These are phyloP conservation scores for Neckera pumila DNA, from an alignment of 225 moss, liverwort and hornwort genomes.

Conservation along the genomic window DNA sequence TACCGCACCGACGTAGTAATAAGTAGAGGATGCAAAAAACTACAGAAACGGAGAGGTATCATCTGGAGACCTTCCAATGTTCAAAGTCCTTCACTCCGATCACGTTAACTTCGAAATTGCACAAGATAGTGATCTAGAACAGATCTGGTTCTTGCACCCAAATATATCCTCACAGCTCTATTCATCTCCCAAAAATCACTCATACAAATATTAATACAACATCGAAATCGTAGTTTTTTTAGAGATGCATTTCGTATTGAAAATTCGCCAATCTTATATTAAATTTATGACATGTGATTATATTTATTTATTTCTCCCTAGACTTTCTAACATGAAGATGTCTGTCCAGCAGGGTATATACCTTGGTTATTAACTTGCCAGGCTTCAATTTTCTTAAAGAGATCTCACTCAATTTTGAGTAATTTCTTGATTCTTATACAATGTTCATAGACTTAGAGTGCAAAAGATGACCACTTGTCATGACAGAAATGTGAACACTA, in stretches of 20 bases:
- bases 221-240: background rate
- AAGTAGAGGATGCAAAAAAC: background rate
- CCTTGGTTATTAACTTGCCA: background rate
- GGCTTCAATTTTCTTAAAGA: no score
- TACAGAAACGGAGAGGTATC: background rate
- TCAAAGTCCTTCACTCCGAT: background rate
- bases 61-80: background rate
- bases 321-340: background rate
- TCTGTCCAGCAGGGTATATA: background rate
- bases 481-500: background rate
- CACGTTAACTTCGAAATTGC: background rate
- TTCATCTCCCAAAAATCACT: background rate
- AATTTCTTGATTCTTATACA: background rate
- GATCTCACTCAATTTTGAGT: background rate
- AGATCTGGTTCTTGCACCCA: background rate
- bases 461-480: background rate
- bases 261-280: background rate
- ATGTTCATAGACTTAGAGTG: background rate
- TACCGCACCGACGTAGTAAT: background rate
- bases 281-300: background rate
- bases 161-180: background rate
- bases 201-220: background rate
- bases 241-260: no score
- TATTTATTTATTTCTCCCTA: background rate
- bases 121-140: background rate